A percentile compares a stretch with the other conserved stretches of the same genome.
These are phyloP conservation scores for Alternaria dauci DNA, from an alignment of 2,329 filamentous ascomycete species.

Conservation along the genomic window DNA sequence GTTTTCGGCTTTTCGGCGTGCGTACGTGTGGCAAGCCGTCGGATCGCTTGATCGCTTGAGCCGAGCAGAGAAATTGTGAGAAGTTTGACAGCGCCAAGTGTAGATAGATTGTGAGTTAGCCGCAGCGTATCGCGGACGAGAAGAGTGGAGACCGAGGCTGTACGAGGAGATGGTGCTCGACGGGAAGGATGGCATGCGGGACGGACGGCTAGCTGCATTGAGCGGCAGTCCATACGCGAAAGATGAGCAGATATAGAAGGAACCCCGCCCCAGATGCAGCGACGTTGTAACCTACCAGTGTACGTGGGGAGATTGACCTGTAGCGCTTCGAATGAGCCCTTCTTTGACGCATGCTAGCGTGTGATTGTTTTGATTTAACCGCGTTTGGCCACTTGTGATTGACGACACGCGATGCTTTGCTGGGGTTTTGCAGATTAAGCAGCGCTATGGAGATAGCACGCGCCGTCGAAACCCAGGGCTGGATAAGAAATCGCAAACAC, in stretches of 20 bases:
- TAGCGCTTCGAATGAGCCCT: constrained; percentile 6
- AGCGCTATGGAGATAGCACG: constrained; percentile 10
- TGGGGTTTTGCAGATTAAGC: constrained; percentile 3
- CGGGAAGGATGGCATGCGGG: constrained; percentile 7
- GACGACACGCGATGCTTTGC: constrained; percentile 16
- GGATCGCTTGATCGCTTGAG: constrained; percentile 29
- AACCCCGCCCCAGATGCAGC: constrained; percentile 13
- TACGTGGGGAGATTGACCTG: not conserved
- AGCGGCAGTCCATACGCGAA: constrained; percentile 23
- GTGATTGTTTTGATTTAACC: not conserved
- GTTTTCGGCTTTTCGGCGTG: constrained; percentile 28
- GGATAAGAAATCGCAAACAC: not conserved
- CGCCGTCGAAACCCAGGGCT: not conserved
- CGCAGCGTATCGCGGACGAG: constrained; percentile 5
- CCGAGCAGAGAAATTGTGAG: constrained; percentile 10
- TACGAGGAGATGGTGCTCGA: constrained; percentile 7
- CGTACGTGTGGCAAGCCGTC: constrained; percentile 34
- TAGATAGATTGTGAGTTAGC: constrained; percentile 2
- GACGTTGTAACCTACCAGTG: not conserved
- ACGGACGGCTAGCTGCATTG: constrained; percentile 33
- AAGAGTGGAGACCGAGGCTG: constrained; percentile 1
- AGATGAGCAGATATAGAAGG: constrained; percentile 32
- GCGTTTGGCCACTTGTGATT: not conserved
- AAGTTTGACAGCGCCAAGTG: constrained; percentile 8
- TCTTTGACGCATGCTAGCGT: constrained; percentile 4